A percentile compares a stretch with the other conserved stretches of the same genome.
Conservation (phyloP, 148 eudicot genomes). For the Fagopyrum tataricum region DNA sequence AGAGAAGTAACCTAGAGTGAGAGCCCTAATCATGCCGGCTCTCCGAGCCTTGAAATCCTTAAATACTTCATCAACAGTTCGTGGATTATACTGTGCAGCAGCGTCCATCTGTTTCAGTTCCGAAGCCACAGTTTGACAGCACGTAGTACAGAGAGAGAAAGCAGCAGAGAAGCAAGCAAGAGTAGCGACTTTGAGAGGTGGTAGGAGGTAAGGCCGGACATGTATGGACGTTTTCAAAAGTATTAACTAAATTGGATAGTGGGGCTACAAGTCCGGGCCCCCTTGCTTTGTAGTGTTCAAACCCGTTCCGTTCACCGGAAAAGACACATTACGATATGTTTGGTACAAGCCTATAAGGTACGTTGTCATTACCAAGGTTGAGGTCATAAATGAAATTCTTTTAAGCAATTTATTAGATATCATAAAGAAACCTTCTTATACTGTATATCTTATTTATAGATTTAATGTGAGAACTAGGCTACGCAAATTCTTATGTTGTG, state of each 20-base stretch:
- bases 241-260: conserved; percentile 6
- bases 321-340: no score
- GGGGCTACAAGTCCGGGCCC: conserved; percentile 1
- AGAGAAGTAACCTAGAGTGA: conserved; percentile 25
- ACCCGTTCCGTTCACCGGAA: neutral
- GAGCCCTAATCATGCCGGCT: conserved; percentile 44
- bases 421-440: no score
- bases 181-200: neutral
- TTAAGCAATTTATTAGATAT: no score
- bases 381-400: no score
- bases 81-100: conserved; percentile 19
- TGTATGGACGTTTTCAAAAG: neutral
- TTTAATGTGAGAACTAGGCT: no score
- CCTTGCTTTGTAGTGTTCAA: neutral
- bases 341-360: no score
- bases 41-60: conserved; percentile 39
- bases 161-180: neutral
- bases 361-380: no score
- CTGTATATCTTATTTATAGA: no score
- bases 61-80: conserved; percentile 39
- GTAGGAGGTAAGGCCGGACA: conserved; percentile 4
- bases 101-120: conserved; percentile 9
- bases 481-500: no score
- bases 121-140: neutral
- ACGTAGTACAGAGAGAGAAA: neutral